phyloP scores from a whole-genome alignment of 495 filamentous ascomycete species.

The Pseudevernia furfuracea region DNA sequence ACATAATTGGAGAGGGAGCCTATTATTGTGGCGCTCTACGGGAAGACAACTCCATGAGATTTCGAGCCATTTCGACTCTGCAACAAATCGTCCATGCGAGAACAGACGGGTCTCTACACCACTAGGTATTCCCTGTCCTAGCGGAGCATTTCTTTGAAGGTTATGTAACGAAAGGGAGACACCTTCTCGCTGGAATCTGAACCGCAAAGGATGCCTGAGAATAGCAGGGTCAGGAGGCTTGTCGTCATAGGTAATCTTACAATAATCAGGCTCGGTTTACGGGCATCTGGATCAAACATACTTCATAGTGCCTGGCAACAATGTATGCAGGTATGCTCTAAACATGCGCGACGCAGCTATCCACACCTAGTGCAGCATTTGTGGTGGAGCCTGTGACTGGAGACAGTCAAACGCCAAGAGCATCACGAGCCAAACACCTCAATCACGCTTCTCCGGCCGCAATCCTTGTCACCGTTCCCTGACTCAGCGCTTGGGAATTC shows the following conservation, averaged over 20 bases:
- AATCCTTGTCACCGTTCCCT: not conserved
- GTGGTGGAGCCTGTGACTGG: not conserved
- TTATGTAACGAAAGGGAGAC: not conserved
- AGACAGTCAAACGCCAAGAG: not conserved
- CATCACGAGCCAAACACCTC: not conserved
- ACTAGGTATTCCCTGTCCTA: not conserved
- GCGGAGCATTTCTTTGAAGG: not conserved
- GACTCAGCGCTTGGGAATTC: not conserved
- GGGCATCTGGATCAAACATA: not conserved
- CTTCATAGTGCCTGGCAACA: not conserved
- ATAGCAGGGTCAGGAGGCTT: too few species aligned
- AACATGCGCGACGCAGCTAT: not conserved
- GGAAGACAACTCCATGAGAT: too few species aligned
- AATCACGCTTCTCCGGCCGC: not conserved
- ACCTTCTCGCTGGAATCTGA: too few species aligned
- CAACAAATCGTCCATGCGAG: not conserved
- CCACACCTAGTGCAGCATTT: not conserved
- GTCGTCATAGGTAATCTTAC: not conserved
- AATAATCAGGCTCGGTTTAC: not conserved
- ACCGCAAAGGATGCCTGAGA: too few species aligned
- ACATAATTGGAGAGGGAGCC: too few species aligned
- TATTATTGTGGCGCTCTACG: too few species aligned
- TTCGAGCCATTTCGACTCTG: too few species aligned
- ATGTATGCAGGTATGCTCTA: not conserved
- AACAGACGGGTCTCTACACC: not conserved